These are phyloP conservation scores for Wallacemonas sp. DNA, from an alignment of 208 protist genomes.

Conservation along the genomic window DNA sequence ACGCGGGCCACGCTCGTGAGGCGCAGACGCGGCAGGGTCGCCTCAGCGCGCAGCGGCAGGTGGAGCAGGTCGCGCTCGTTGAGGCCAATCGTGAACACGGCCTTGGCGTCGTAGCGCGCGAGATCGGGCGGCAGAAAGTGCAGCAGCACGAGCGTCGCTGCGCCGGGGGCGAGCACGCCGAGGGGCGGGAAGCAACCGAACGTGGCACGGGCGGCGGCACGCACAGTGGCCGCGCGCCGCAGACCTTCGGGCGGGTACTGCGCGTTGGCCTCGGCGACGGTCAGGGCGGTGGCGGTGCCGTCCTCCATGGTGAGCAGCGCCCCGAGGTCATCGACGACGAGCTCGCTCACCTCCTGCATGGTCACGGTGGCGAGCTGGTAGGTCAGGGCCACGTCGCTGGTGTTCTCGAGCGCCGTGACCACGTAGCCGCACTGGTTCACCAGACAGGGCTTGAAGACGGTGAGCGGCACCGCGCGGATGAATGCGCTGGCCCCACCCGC, in stretches of 20 bases:
- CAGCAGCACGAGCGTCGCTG: slow-evolving; percentile 55
- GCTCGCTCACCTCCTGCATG: slow-evolving; percentile 53
- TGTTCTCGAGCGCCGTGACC: slow-evolving; percentile 70
- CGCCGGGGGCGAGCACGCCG: slow-evolving; percentile 58
- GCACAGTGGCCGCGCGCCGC: neutral
- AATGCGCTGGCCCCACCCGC: neutral
- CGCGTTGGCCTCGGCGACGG: slow-evolving; percentile 20
- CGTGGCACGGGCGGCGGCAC: slow-evolving; percentile 15
- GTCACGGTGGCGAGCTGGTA: slow-evolving; percentile 41
- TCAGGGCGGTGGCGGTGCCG: slow-evolving; percentile 13
- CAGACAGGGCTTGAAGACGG: slow-evolving; percentile 13
- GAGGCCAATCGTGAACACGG: slow-evolving; percentile 42
- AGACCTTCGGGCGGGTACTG: neutral
- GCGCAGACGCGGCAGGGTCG: slow-evolving; percentile 44
- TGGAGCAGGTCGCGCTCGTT: slow-evolving; percentile 31
- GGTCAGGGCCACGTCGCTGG: slow-evolving; percentile 40
- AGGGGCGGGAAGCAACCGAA: slow-evolving; percentile 55
- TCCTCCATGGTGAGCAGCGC: slow-evolving; percentile 17
- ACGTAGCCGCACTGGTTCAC: slow-evolving; percentile 37
- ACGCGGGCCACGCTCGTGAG: slow-evolving; percentile 20
- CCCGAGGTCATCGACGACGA: slow-evolving; percentile 34
- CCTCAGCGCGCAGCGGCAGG: slow-evolving; percentile 63
- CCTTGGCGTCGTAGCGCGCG: slow-evolving; percentile 54
- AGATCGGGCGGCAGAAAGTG: slow-evolving; percentile 50
- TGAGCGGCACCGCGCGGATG: neutral